Evolutionary conservation across 2,329 filamentous ascomycete species (phyloP).

Genomic region (Paecilomyces formosus): DNA sequence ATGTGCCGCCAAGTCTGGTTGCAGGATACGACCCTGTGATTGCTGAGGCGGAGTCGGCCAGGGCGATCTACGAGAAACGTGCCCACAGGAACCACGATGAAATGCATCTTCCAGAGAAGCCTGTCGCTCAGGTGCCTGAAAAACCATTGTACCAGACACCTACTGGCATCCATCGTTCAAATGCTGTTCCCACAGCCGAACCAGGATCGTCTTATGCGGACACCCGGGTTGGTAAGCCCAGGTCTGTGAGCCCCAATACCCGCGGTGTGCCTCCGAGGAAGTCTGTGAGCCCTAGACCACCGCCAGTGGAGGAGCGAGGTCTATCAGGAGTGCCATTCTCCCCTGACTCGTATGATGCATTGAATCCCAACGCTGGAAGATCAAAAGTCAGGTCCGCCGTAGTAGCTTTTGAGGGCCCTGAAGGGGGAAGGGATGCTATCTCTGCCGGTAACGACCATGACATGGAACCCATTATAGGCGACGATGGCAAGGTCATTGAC

Average conservation of each 20-base stretch:
- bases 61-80: constrained; percentile 18
- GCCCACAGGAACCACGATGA: constrained; percentile 17
- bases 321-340: constrained; percentile 48
- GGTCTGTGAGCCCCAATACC: constrained; percentile 25
- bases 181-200: constrained; percentile 2
- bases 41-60: constrained; percentile 21
- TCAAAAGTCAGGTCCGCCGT: constrained; percentile 23
- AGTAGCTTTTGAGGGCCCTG: constrained; percentile 29
- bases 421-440: constrained; percentile 30
- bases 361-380: constrained; percentile 44
- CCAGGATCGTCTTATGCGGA: background rate
- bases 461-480: constrained; percentile 53
- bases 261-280: constrained; percentile 45
- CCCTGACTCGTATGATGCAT: constrained; percentile 54
- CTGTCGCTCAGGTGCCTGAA: constrained; percentile 14
- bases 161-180: constrained; percentile 6
- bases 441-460: constrained; percentile 35
- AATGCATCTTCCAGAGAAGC: constrained; percentile 17
- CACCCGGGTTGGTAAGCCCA: constrained; percentile 16
- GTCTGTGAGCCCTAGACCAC: constrained; percentile 53
- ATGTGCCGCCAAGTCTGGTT: constrained; percentile 34
- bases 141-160: constrained; percentile 5
- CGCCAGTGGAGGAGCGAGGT: constrained; percentile 28
- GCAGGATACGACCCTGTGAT: constrained; percentile 32
- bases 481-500: constrained; percentile 58